Percentiles rank a stretch among this genome's conserved stretches.
These are phyloP conservation scores for Gossypium turneri DNA, from an alignment of 345 rosid genomes.

Conservation along the genomic window DNA sequence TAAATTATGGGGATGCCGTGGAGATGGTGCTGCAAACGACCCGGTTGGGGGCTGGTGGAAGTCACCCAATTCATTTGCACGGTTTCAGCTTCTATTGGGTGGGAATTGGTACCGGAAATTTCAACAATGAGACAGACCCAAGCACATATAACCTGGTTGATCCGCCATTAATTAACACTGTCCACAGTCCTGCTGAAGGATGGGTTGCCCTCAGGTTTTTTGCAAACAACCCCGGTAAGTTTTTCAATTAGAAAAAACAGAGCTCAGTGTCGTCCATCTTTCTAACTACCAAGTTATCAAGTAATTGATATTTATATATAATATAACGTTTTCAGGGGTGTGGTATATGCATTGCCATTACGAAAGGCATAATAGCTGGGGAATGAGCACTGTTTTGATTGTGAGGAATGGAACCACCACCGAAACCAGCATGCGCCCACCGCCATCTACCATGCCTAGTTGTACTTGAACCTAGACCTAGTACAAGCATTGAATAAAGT, in stretches of 20 bases:
- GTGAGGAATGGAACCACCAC: conserved; percentile 23
- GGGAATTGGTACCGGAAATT: conserved; percentile 23
- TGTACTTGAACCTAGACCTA: not conserved
- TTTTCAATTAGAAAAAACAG: not conserved
- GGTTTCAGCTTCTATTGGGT: conserved; percentile 34
- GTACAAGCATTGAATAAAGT: too few relatives aligned
- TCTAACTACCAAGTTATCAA: not conserved
- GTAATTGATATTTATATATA: not conserved
- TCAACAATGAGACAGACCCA: conserved; percentile 19
- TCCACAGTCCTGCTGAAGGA: conserved; percentile 18
- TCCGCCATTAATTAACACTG: conserved; percentile 27
- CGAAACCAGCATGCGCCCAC: not conserved
- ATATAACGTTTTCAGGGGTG: conserved; percentile 19
- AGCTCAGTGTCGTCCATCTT: not conserved
- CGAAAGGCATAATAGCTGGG: conserved; percentile 28
- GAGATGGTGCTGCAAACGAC: conserved; percentile 31
- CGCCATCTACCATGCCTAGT: conserved; percentile 12
- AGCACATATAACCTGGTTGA: conserved; percentile 24
- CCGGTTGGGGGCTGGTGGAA: conserved; percentile 6
- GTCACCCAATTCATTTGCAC: conserved; percentile 40
- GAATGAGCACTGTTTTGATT: conserved; percentile 31
- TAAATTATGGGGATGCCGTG: conserved; percentile 24
- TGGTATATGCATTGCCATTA: conserved; percentile 36
- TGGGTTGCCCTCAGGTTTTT: conserved; percentile 26
- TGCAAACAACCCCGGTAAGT: conserved; percentile 23